A percentile compares a stretch with the other conserved stretches of the same genome.
Evolutionary conservation across 345 rosid species (phyloP).

Genomic region (Crucihimalaya himalaica): DNA sequence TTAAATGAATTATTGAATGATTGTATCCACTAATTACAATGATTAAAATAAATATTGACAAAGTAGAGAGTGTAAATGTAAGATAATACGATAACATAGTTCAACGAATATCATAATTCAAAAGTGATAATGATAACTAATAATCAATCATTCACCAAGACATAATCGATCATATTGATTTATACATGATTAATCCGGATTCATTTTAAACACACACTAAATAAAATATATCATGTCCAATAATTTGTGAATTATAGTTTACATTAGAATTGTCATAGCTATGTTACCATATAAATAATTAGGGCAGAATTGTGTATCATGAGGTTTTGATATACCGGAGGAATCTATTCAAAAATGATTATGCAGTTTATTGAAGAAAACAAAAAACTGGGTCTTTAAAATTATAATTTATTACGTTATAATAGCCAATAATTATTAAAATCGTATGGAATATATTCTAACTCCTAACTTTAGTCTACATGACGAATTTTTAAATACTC

Average conservation of each 20-base stretch:
- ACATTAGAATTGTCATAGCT: neutral
- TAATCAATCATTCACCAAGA: conserved; percentile 29
- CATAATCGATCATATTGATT: conserved; percentile 8
- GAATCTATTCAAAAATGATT: neutral
- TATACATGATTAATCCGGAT: conserved; percentile 24
- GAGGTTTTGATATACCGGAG: neutral
- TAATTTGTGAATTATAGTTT: conserved; percentile 19
- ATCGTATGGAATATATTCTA: neutral
- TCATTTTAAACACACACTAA: neutral
- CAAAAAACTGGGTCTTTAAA: neutral
- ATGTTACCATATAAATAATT: neutral
- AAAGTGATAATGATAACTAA: neutral
- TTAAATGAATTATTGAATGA: conserved; percentile 25
- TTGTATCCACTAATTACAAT: conserved; percentile 32
- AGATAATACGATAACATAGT: conserved; percentile 25
- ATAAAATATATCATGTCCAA: conserved; percentile 6
- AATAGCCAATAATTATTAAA: neutral
- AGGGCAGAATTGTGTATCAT: neutral
- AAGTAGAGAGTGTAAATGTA: conserved; percentile 18
- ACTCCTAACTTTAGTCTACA: neutral
- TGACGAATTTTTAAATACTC: neutral
- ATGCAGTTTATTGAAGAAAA: neutral
- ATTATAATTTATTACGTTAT: neutral
- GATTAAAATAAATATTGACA: neutral
- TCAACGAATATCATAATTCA: conserved; percentile 34